Conservation (phyloP, 176 grass and related monocot genomes). For the Carex kokanica region DNA sequence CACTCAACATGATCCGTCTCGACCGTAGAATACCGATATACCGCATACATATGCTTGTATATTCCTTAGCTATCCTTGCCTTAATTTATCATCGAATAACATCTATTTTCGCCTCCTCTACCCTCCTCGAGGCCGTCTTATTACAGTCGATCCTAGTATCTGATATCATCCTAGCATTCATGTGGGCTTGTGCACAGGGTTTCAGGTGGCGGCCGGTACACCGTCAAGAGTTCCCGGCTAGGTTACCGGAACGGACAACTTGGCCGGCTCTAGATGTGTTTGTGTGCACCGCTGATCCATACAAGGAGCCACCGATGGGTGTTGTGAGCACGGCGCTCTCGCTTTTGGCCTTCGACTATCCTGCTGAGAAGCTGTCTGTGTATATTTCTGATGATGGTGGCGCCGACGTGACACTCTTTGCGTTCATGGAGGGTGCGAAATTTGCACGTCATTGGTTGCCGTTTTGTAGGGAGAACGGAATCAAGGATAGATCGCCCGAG, state of each 20-base stretch:
- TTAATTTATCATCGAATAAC: constrained; percentile 17
- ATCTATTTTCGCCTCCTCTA: not conserved
- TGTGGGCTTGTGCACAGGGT: constrained; percentile 26
- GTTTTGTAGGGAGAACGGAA: constrained; percentile 38
- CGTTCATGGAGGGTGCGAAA: constrained; percentile 40
- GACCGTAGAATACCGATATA: constrained; percentile 12
- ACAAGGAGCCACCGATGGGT: constrained; percentile 37
- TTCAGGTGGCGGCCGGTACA: constrained; percentile 40
- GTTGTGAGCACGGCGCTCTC: constrained; percentile 41
- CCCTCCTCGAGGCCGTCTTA: not conserved
- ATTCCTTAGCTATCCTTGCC: constrained; percentile 10
- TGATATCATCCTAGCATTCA: constrained; percentile 32
- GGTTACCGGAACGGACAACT: not conserved
- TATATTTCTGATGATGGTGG: constrained; percentile 50
- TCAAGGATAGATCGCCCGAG: constrained; percentile 38
- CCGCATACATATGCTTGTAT: constrained; percentile 26
- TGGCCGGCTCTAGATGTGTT: constrained; percentile 40
- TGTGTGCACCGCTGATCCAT: constrained; percentile 41
- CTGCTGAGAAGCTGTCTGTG: constrained; percentile 29
- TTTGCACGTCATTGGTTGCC: constrained; percentile 46
- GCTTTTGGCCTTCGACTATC: constrained; percentile 40
- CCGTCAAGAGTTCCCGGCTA: constrained; percentile 21
- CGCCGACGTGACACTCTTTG: constrained; percentile 39
- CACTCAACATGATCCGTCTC: constrained; percentile 26
- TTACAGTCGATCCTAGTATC: constrained; percentile 23